Evolutionary conservation across 1,284 basidiomycete species (phyloP).

Genomic region (Cryptococcus hybrid): DNA sequence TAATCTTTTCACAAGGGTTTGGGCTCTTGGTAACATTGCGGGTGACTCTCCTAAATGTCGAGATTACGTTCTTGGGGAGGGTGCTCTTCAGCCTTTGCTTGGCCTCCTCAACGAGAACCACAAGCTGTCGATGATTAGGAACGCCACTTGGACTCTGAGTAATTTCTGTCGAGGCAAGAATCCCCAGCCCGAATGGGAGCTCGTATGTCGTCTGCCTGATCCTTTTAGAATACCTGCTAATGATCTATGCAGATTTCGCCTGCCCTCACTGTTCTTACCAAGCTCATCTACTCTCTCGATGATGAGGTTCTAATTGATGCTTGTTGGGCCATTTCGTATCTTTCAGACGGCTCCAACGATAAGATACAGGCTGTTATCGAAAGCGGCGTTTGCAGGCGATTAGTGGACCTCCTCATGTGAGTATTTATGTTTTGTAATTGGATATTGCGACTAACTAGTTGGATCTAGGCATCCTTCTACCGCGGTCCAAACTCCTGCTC

Average conservation of each 20-base stretch:
- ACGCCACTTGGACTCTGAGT: conserved; percentile 96
- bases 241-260: conserved; percentile 76
- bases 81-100: conserved; percentile 56
- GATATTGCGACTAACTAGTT: not conserved
- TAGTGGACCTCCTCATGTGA: conserved; percentile 92
- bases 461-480: conserved; percentile 73
- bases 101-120: conserved; percentile 61
- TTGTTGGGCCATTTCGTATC: conserved; percentile 99
- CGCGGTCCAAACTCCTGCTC: conserved; percentile 96
- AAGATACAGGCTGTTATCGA: conserved; percentile 99
- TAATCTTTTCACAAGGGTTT: conserved; percentile 56
- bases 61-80: conserved; percentile 67
- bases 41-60: conserved; percentile 92
- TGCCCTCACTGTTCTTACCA: conserved; percentile 91
- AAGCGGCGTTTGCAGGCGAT: conserved; percentile 92
- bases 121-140: conserved; percentile 95
- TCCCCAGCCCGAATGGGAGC: conserved; percentile 92
- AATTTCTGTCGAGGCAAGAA: conserved; percentile 98
- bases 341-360: conserved; percentile 98
- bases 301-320: conserved; percentile 99
- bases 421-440: conserved; percentile 6
- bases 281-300: conserved; percentile 98
- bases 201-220: conserved; percentile 56
- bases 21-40: conserved; percentile 95
- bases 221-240: not conserved